Evolutionary conservation across 805 yeast genomes (phyloP).

Genomic region (Metschnikowia kofuensis): DNA sequence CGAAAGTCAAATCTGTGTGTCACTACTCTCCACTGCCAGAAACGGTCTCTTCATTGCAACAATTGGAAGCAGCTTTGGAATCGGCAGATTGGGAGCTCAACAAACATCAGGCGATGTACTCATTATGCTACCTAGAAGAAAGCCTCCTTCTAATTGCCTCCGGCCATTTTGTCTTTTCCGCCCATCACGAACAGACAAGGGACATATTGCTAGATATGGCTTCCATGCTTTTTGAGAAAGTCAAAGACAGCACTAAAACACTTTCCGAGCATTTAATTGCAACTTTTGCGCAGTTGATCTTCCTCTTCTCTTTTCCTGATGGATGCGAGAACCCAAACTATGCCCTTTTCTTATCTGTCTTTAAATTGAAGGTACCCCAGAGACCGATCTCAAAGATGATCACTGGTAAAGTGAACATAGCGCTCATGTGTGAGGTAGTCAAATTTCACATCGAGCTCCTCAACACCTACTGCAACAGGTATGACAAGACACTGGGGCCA

Average conservation of each 20-base stretch:
- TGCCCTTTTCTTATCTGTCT: conserved; percentile 6
- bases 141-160: conserved; percentile 4
- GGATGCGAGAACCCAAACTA: conserved; percentile 3
- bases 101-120: neutral
- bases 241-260: neutral
- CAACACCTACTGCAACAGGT: conserved; percentile 11
- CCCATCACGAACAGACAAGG: neutral
- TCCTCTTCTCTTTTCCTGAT: conserved; percentile 9
- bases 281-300: conserved; percentile 14
- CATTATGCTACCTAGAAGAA: conserved; percentile 7
- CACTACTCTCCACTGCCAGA: conserved; percentile 1
- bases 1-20: conserved; percentile 9
- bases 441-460: conserved; percentile 12
- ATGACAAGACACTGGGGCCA: conserved; percentile 1
- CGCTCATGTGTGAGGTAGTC: conserved; percentile 7
- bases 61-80: neutral
- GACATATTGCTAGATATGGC: conserved; percentile 4
- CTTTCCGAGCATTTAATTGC: conserved; percentile 9
- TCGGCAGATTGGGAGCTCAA: conserved; percentile 2
- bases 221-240: conserved; percentile 4
- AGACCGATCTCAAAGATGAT: conserved; percentile 1
- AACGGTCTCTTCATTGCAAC: conserved; percentile 4
- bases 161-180: neutral
- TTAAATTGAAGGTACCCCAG: conserved; percentile 1
- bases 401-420: conserved; percentile 2